phyloP scores from a whole-genome alignment of 805 yeast genomes.

The Metschnikowia picachoensis region DNA sequence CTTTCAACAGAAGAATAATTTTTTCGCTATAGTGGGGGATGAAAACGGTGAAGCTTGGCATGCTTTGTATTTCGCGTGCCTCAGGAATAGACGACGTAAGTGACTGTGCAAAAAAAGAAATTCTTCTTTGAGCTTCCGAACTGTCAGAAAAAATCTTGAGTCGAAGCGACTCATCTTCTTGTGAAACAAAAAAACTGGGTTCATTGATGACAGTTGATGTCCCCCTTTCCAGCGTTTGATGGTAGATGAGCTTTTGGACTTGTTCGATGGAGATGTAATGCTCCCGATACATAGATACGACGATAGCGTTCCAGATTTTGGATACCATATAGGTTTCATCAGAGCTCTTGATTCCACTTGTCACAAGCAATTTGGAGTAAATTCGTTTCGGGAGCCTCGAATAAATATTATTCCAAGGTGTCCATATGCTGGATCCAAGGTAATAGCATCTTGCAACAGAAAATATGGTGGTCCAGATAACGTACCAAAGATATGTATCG shows the following conservation, averaged over 20 bases:
- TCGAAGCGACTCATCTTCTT: slow-evolving; percentile 69
- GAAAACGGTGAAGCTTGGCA: slow-evolving; percentile 47
- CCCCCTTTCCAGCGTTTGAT: slow-evolving; percentile 44
- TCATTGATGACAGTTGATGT: slow-evolving; percentile 29
- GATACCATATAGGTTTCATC: slow-evolving; percentile 37
- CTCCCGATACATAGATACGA: slow-evolving; percentile 78
- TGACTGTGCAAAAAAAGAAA: slow-evolving; percentile 88
- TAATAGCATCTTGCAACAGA: slow-evolving; percentile 69
- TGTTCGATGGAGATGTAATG: slow-evolving; percentile 73
- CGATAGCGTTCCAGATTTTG: slow-evolving; percentile 80
- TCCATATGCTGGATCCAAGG: slow-evolving; percentile 78
- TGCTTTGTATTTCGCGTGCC: slow-evolving; percentile 33
- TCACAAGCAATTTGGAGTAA: slow-evolving; percentile 55
- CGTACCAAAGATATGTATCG: slow-evolving; percentile 85
- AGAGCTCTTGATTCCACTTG: slow-evolving; percentile 34
- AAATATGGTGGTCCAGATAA: slow-evolving; percentile 70
- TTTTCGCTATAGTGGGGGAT: slow-evolving; percentile 96
- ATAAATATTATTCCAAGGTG: slow-evolving; percentile 84
- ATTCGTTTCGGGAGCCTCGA: slow-evolving; percentile 74
- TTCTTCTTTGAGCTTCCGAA: slow-evolving; percentile 77
- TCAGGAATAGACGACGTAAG: slow-evolving; percentile 82
- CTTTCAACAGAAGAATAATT: slow-evolving; percentile 88
- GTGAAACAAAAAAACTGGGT: slow-evolving; percentile 76
- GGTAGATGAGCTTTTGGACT: slow-evolving; percentile 62
- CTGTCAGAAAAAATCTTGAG: slow-evolving; percentile 55